Evolutionary conservation across 805 yeast genomes (phyloP).

Genomic region (Candida yuanshanica): DNA sequence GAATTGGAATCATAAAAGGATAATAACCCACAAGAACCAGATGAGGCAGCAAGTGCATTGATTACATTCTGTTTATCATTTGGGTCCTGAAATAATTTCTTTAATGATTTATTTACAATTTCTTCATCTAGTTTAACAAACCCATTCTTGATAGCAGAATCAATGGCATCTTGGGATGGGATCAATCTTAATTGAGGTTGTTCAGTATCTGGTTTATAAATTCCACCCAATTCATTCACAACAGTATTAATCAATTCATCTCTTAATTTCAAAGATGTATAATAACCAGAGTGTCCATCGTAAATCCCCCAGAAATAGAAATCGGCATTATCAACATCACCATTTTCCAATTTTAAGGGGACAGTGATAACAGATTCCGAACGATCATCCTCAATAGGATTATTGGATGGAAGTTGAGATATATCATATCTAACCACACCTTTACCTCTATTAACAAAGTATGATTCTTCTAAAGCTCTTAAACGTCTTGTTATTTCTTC

Average conservation of each 20-base stretch:
- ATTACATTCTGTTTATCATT: constrained; percentile 48
- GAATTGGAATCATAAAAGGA: constrained; percentile 80
- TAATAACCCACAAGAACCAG: constrained; percentile 91
- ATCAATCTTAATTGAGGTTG: constrained; percentile 41
- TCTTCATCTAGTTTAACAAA: constrained; percentile 82
- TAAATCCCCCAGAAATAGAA: constrained; percentile 95
- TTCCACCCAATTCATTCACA: constrained; percentile 66
- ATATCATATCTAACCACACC: constrained; percentile 88
- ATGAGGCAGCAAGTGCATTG: constrained; percentile 83
- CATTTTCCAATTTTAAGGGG: constrained; percentile 42
- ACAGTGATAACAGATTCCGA: constrained; percentile 76
- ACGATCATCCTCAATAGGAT: constrained; percentile 92
- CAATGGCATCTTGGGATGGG: constrained; percentile 68
- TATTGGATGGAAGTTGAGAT: constrained; percentile 83
- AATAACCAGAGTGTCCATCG: constrained; percentile 98
- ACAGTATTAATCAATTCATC: constrained; percentile 74
- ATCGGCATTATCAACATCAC: constrained; percentile 39
- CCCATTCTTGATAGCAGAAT: constrained; percentile 74
- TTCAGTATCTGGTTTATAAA: constrained; percentile 49
- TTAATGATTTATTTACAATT: constrained; percentile 71
- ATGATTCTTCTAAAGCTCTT: constrained; percentile 74
- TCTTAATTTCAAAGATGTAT: constrained; percentile 80
- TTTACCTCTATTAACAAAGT: constrained; percentile 71
- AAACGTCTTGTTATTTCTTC: constrained; percentile 67
- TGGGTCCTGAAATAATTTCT: constrained; percentile 61